Evolutionary conservation across 371 early-diverging fungal species (phyloP).

Genomic region (Paraphysoderma sedebokerense): DNA sequence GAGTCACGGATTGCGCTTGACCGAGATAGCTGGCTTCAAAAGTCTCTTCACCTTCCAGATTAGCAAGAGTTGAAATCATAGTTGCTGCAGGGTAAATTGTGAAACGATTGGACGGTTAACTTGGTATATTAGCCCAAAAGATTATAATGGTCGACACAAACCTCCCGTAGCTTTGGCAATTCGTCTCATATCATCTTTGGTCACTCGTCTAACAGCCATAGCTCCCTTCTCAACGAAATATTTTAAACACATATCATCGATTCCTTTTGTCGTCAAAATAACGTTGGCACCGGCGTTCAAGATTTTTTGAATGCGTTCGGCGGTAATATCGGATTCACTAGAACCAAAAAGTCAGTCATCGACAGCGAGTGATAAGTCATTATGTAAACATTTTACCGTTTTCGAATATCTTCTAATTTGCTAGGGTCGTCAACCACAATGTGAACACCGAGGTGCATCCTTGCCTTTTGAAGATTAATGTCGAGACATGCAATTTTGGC

Average conservation of each 20-base stretch:
- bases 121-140: not conserved
- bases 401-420: conserved; percentile 94
- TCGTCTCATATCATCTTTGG: conserved; percentile 93
- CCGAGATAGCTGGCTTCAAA: conserved; percentile 86
- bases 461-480: conserved; percentile 98
- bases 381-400: conserved; percentile 33
- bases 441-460: conserved; percentile 96
- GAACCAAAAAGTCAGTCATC: not conserved
- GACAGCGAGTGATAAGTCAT: not conserved
- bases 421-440: conserved; percentile 97
- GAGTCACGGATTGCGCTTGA: conserved; percentile 86
- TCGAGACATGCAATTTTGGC: conserved; percentile 99
- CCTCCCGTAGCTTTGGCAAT: conserved; percentile 95
- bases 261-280: conserved; percentile 97
- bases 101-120: not conserved
- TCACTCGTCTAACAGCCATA: conserved; percentile 92
- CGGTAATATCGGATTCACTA: conserved; percentile 90
- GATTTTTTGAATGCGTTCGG: conserved; percentile 91
- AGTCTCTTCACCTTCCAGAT: conserved; percentile 94
- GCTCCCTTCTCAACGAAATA: conserved; percentile 90
- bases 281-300: conserved; percentile 95
- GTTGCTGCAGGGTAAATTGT: conserved; percentile 37
- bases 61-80: conserved; percentile 89
- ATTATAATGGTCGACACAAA: conserved; percentile 2
- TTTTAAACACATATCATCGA: conserved; percentile 98